Conservation (phyloP, 2,329 filamentous ascomycete species). For the Aspergillus melleus region DNA sequence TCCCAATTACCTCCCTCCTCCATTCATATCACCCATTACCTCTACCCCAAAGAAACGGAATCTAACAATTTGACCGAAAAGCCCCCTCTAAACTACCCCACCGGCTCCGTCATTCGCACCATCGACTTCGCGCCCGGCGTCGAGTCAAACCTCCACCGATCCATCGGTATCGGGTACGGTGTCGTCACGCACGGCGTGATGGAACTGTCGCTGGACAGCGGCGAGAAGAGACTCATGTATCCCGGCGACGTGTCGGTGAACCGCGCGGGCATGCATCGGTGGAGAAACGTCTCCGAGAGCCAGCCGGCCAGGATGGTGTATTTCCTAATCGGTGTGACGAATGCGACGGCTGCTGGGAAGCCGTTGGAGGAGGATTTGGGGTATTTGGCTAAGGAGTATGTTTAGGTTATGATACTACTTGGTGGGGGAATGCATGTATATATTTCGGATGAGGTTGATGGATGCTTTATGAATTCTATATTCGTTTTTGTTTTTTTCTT, state of each 20-base stretch:
- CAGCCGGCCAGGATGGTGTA: slow-evolving; percentile 1
- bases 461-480: too few species aligned
- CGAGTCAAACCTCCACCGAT: slow-evolving; percentile 1
- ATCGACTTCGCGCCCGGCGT: slow-evolving; percentile 6
- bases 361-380: background rate
- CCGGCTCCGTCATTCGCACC: background rate
- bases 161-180: background rate
- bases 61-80: background rate
- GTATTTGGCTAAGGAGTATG: slow-evolving; percentile 1
- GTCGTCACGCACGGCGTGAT: background rate
- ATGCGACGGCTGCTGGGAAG: background rate
- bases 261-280: slow-evolving; percentile 1
- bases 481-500: too few species aligned
- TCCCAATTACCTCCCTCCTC: background rate
- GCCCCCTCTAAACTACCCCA: background rate
- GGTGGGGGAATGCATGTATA: background rate
- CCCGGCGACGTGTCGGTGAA: slow-evolving; percentile 3
- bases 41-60: too few species aligned
- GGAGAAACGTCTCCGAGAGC: slow-evolving; percentile 2
- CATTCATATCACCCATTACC: background rate
- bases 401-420: background rate
- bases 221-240: slow-evolving; percentile 4
- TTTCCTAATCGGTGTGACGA: background rate
- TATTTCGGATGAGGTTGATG: too few species aligned
- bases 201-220: slow-evolving; percentile 2